These are phyloP conservation scores for Candida morakotiae DNA, from an alignment of 805 yeast species.

Conservation along the genomic window DNA sequence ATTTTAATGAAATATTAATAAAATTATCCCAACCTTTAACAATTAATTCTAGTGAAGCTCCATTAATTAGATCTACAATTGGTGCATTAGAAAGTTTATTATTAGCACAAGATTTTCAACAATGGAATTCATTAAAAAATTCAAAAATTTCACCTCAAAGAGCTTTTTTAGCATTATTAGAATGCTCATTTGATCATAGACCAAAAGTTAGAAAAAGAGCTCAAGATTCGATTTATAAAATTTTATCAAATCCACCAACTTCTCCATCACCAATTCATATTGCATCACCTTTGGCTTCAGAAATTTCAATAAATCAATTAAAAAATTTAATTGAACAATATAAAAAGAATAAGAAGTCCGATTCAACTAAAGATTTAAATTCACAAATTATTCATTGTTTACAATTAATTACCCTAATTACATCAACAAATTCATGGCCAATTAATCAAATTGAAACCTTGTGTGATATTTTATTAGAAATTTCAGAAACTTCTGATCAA, in stretches of 20 bases:
- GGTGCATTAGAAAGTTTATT: conserved; percentile 82
- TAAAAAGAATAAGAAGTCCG: conserved; percentile 15
- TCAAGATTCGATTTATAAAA: conserved; percentile 71
- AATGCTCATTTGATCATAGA: conserved; percentile 77
- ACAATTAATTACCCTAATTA: conserved; percentile 69
- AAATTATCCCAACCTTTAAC: conserved; percentile 80
- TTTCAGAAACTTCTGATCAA: conserved; percentile 81
- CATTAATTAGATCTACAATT: conserved; percentile 74
- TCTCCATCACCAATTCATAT: conserved; percentile 78
- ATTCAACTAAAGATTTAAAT: conserved; percentile 47
- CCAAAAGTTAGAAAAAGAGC: conserved; percentile 97
- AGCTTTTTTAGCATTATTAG: conserved; percentile 74
- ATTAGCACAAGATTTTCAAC: conserved; percentile 70
- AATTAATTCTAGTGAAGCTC: conserved; percentile 66
- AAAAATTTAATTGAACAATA: conserved; percentile 38
- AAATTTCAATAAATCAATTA: conserved; percentile 57
- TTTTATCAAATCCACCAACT: conserved; percentile 65
- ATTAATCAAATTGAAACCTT: conserved; percentile 58
- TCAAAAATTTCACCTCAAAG: conserved; percentile 69
- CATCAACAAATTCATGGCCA: conserved; percentile 84
- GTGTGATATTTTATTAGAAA: conserved; percentile 71
- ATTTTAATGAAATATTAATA: conserved; percentile 72
- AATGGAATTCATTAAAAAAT: conserved; percentile 55
- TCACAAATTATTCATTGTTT: conserved; percentile 68
- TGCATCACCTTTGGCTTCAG: conserved; percentile 68